Evolutionary conservation across 257 asterid genomes (phyloP).

Genomic region (Ligustrum vulgare): DNA sequence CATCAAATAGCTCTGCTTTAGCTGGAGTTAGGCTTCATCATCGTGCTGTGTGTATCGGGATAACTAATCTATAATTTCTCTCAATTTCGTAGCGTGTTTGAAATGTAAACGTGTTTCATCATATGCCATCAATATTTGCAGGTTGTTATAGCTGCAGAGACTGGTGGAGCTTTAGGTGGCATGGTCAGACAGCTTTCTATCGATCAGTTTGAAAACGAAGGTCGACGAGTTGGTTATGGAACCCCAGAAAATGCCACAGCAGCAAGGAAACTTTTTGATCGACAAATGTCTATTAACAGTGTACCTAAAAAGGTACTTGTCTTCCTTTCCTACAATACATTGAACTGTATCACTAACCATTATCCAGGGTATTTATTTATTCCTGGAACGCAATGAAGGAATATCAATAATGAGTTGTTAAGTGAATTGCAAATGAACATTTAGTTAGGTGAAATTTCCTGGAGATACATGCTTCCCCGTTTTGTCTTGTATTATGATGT

Average conservation of each 20-base stretch:
- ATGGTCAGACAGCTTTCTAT: constrained; percentile 99
- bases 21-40: constrained; percentile 98
- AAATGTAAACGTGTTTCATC: constrained; percentile 19
- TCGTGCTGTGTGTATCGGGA: constrained; percentile 78
- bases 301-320: constrained; percentile 80
- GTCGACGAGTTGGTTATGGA: constrained; percentile 96
- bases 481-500: constrained; percentile 6
- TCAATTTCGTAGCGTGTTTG: constrained; percentile 2
- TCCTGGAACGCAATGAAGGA: constrained; percentile 5
- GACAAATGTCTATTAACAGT: constrained; percentile 95
- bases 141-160: constrained; percentile 99
- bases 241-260: constrained; percentile 99
- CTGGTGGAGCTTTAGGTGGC: constrained; percentile 99
- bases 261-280: constrained; percentile 92
- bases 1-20: constrained; percentile 61
- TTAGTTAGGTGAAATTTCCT: constrained; percentile 1
- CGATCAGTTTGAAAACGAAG: constrained; percentile 97
- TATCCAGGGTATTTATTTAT: constrained; percentile 2
- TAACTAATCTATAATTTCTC: constrained; percentile 15
- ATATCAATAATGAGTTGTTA: constrained; percentile 12
- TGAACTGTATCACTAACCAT: not conserved
- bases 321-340: not conserved
- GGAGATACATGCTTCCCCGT: constrained; percentile 14
- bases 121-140: constrained; percentile 35
- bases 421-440: constrained; percentile 2